These are phyloP conservation scores for Tetraselmis chui DNA, from an alignment of 139 green algal genomes.

Conservation along the genomic window DNA sequence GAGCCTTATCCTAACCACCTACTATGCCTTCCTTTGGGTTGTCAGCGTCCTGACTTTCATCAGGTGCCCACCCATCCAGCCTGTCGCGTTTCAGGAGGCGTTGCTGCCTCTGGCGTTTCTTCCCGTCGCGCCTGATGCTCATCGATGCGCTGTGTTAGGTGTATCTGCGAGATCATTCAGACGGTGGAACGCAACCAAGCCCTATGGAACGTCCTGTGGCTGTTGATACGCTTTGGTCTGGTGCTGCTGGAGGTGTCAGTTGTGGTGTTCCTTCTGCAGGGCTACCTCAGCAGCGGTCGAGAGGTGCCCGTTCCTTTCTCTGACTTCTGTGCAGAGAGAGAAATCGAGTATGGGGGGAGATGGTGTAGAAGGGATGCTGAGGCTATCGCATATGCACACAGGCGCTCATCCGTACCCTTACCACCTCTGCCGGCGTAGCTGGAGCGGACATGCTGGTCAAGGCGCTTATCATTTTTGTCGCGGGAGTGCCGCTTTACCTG, in stretches of 20 bases:
- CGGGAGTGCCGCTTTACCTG: constrained; percentile 38
- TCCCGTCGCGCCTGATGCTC: too few species aligned
- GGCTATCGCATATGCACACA: too few species aligned
- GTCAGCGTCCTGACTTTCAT: constrained; percentile 26
- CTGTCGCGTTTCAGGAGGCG: too few species aligned
- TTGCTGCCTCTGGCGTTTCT: too few species aligned
- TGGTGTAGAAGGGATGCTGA: too few species aligned
- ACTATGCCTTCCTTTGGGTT: constrained; percentile 40
- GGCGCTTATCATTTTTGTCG: constrained; percentile 29
- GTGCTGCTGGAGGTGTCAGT: constrained; percentile 38
- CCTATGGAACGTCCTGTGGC: constrained; percentile 39
- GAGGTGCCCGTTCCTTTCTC: constrained; percentile 18
- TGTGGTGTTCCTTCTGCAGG: constrained; percentile 46
- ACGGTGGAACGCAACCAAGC: neutral
- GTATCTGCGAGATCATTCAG: constrained; percentile 18
- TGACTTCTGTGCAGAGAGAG: neutral
- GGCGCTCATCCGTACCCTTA: constrained; percentile 35
- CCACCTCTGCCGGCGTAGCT: constrained; percentile 25
- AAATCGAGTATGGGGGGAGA: neutral
- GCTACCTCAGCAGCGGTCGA: constrained; percentile 26
- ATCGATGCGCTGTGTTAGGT: too few species aligned
- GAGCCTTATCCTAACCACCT: constrained; percentile 41
- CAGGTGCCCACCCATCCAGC: too few species aligned
- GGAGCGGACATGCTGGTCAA: constrained; percentile 29
- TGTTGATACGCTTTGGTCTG: constrained; percentile 32